Evolutionary conservation across 352 stramenopile species (phyloP).

Genomic region (Globisporangium acanthophoron): DNA sequence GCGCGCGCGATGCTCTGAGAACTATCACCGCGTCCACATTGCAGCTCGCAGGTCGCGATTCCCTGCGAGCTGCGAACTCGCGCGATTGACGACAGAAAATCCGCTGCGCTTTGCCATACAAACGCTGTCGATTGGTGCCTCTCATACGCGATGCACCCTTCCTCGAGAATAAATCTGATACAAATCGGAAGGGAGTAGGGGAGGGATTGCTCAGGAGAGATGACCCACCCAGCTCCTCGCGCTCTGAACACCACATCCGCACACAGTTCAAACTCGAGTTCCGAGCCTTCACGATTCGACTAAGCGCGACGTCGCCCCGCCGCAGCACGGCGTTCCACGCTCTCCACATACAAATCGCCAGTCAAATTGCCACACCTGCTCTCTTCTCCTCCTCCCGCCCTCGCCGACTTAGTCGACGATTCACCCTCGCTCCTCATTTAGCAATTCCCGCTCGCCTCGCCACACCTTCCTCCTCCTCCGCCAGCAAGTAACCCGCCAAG

Average conservation of each 20-base stretch:
- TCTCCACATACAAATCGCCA: not conserved
- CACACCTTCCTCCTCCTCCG: slow-evolving; percentile 1
- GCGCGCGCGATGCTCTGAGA: no score
- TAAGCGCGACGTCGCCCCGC: not conserved
- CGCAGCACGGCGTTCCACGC: not conserved
- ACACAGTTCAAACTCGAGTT: not conserved
- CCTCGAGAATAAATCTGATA: no score
- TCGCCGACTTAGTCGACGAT: slow-evolving; percentile 16
- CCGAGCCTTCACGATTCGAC: not conserved
- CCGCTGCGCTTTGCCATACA: no score
- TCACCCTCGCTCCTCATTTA: slow-evolving; percentile 9
- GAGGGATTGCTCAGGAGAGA: not conserved
- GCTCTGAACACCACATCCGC: not conserved
- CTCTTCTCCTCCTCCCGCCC: not conserved
- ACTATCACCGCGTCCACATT: no score
- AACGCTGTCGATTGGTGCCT: no score
- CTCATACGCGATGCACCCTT: no score
- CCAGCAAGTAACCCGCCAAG: not conserved
- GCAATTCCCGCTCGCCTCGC: slow-evolving; percentile 6
- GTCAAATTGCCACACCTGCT: not conserved
- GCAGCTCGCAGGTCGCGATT: no score
- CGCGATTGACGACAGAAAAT: no score
- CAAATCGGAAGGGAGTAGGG: no score
- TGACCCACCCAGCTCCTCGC: not conserved
- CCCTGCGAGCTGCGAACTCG: no score